Evolutionary conservation across 768 basidiomycete species (phyloP).

Genomic region (Russula dissimulans): DNA sequence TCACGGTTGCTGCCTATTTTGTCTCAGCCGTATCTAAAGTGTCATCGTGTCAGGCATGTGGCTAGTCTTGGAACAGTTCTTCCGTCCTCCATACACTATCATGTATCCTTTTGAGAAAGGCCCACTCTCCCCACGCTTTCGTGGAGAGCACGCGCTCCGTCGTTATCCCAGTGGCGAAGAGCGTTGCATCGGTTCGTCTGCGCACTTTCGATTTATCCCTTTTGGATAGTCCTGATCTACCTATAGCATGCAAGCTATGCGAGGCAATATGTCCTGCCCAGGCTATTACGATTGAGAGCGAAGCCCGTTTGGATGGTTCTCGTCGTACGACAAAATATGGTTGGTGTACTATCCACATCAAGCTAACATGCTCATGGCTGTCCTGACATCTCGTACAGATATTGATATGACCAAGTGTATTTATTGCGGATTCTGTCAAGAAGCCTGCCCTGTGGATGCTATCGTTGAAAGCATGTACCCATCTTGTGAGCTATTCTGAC

Average conservation of each 20-base stretch:
- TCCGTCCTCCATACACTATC: slow-evolving; percentile 95
- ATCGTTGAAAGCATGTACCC: slow-evolving; percentile 87
- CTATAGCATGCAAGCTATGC: slow-evolving; percentile 91
- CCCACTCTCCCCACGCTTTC: slow-evolving; percentile 93
- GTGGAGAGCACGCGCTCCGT: slow-evolving; percentile 95
- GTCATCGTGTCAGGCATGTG: slow-evolving; percentile 68
- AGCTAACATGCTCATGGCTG: neutral
- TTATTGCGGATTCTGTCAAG: slow-evolving; percentile 99
- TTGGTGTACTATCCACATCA: slow-evolving; percentile 26
- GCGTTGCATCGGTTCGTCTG: slow-evolving; percentile 84
- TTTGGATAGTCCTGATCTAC: neutral
- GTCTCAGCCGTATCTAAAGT: slow-evolving; percentile 18
- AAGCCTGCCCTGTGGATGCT: slow-evolving; percentile 98
- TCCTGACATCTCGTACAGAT: slow-evolving; percentile 38
- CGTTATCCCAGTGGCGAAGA: slow-evolving; percentile 98
- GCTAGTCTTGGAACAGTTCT: slow-evolving; percentile 88
- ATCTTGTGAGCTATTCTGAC: neutral
- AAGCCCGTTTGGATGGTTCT: slow-evolving; percentile 90
- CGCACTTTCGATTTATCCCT: neutral
- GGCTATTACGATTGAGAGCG: slow-evolving; percentile 98
- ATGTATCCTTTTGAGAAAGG: slow-evolving; percentile 99
- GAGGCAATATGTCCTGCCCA: slow-evolving; percentile 99
- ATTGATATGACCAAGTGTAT: slow-evolving; percentile 99
- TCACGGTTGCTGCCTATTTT: slow-evolving; percentile 7
- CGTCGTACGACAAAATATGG: slow-evolving; percentile 97